Conservation (phyloP, 2,329 filamentous ascomycete genomes). For the Davidsoniella virescens region DNA sequence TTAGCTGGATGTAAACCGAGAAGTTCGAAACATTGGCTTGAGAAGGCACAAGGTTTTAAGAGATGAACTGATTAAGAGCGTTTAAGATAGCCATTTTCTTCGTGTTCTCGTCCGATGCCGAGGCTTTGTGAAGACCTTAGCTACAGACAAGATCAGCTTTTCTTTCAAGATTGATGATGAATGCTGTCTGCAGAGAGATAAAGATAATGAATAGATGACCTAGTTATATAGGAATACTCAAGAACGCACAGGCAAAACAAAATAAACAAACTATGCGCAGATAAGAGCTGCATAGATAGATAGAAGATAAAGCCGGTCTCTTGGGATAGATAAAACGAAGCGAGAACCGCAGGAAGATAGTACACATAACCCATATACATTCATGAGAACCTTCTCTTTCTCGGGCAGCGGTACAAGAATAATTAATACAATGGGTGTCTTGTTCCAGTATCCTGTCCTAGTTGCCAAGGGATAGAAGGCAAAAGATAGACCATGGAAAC, state of each 20-base stretch:
- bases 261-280: background rate
- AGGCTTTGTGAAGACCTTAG: too few species aligned
- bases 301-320: too few species aligned
- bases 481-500: too few species aligned
- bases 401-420: constrained; percentile 1
- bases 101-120: too few species aligned
- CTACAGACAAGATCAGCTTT: too few species aligned
- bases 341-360: background rate
- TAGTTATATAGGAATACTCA: background rate
- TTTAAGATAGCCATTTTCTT: too few species aligned
- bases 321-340: background rate
- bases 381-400: constrained; percentile 11
- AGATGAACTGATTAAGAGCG: background rate
- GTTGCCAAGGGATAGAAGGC: too few species aligned
- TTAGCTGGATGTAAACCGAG: too few species aligned
- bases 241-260: background rate
- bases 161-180: too few species aligned
- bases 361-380: constrained; percentile 14
- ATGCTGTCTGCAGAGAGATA: background rate
- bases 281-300: background rate
- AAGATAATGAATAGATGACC: background rate
- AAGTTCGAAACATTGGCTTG: too few species aligned
- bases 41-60: background rate
- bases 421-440: background rate
- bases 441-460: too few species aligned